A percentile compares a stretch with the other conserved stretches of the same genome.
These are phyloP conservation scores for Rosa multiflora DNA, from an alignment of 306 rosid genomes.

Conservation along the genomic window DNA sequence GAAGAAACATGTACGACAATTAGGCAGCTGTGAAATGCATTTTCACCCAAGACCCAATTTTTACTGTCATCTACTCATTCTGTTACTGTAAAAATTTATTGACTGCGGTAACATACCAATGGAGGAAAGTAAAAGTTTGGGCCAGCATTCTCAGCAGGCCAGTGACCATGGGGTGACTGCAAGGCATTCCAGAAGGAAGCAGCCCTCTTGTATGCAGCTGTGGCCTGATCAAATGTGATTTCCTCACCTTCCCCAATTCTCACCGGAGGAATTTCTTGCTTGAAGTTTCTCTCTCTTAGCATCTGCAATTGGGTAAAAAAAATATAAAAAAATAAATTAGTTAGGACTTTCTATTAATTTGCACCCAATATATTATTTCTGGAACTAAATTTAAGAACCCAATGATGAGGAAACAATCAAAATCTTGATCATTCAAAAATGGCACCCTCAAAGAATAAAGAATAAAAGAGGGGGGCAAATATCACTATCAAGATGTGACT, in stretches of 20 bases:
- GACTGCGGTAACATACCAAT: conserved; percentile 35
- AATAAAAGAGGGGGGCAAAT: not conserved
- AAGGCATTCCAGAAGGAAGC: conserved; percentile 44
- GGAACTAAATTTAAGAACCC: not conserved
- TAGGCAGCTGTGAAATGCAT: not conserved
- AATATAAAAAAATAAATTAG: no score
- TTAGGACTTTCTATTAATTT: not conserved
- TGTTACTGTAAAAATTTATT: not conserved
- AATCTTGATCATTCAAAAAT: not conserved
- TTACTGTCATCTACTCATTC: not conserved
- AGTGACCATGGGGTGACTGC: conserved; percentile 74
- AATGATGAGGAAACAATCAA: no score
- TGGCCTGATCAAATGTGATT: conserved; percentile 39
- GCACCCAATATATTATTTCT: no score
- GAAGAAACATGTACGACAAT: not conserved
- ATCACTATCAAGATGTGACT: not conserved
- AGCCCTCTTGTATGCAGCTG: conserved; percentile 40
- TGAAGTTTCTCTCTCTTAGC: conserved; percentile 53
- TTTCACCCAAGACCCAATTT: not conserved
- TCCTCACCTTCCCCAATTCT: conserved; percentile 53
- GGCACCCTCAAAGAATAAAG: not conserved
- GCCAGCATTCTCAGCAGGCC: conserved; percentile 85
- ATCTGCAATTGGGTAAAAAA: conserved; percentile 31
- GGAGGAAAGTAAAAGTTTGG: conserved; percentile 75
- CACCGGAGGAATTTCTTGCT: conserved; percentile 46